A percentile compares a stretch with the other conserved stretches of the same genome.
phyloP scores from a whole-genome alignment of 1,139 yeast genomes.

The Citeromyces hawaiiensis region DNA sequence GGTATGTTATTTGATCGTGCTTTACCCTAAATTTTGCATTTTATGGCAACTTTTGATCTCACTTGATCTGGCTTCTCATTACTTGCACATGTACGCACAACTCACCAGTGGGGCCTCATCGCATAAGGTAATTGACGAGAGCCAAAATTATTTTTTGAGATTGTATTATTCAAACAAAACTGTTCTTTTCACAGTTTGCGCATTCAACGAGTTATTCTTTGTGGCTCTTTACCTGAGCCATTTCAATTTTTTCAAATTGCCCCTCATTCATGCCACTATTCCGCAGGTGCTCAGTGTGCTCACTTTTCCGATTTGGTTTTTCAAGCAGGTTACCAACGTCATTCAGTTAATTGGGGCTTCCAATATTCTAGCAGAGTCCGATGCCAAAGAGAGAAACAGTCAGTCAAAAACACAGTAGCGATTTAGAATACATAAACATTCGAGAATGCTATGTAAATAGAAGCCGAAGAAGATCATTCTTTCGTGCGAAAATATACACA shows the following conservation, averaged over 20 bases:
- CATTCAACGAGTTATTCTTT: conserved; percentile 85
- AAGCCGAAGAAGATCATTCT: too few relatives aligned
- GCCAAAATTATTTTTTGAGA: conserved; percentile 58
- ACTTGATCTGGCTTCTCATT: conserved; percentile 87
- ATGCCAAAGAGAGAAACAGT: conserved; percentile 44
- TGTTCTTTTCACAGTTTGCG: conserved; percentile 81
- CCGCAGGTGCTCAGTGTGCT: conserved; percentile 54
- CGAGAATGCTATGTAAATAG: neutral
- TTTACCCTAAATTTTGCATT: conserved; percentile 54
- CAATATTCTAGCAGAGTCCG: conserved; percentile 62
- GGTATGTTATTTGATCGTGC: conserved; percentile 70
- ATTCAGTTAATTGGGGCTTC: conserved; percentile 86
- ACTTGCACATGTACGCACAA: conserved; percentile 98
- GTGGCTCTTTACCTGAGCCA: conserved; percentile 75
- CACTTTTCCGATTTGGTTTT: conserved; percentile 78
- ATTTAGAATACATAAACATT: neutral
- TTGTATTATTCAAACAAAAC: conserved; percentile 78
- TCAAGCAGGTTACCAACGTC: conserved; percentile 84
- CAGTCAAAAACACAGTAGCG: neutral
- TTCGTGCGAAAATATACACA: too few relatives aligned
- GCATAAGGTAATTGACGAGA: conserved; percentile 74
- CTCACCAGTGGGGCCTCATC: conserved; percentile 64
- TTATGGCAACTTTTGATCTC: conserved; percentile 81
- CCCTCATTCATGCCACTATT: conserved; percentile 33
- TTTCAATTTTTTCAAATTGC: conserved; percentile 30